A percentile compares a stretch with the other conserved stretches of the same genome.
Evolutionary conservation across 495 filamentous ascomycete species (phyloP).

Genomic region (Cudoniella acicularis): DNA sequence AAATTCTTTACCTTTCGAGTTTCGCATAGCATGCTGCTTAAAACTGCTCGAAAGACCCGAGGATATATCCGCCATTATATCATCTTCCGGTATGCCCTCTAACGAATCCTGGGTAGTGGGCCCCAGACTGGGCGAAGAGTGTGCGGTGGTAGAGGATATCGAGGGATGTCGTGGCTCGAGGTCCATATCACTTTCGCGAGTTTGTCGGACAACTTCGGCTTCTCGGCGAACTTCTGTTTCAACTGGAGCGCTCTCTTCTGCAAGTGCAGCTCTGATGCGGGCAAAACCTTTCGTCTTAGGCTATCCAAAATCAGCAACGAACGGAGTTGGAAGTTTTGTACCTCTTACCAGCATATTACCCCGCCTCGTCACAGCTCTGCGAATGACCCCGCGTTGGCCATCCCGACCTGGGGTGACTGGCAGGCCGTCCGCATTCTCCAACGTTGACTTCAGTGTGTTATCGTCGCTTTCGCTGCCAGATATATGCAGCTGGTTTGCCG

Average conservation of each 20-base stretch:
- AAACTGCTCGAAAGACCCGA: slow-evolving; percentile 57
- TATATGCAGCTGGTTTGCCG: slow-evolving; percentile 80
- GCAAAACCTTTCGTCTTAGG: slow-evolving; percentile 96
- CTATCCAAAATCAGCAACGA: slow-evolving; percentile 28
- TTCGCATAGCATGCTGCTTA: slow-evolving; percentile 64
- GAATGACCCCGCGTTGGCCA: slow-evolving; percentile 50
- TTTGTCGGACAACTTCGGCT: slow-evolving; percentile 90
- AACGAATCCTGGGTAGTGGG: slow-evolving; percentile 40
- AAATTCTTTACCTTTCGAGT: slow-evolving; percentile 68
- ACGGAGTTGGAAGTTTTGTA: background rate
- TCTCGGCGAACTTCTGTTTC: slow-evolving; percentile 88
- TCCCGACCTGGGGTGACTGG: slow-evolving; percentile 39
- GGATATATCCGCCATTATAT: slow-evolving; percentile 53
- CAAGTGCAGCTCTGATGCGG: slow-evolving; percentile 81
- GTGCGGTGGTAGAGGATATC: slow-evolving; percentile 42
- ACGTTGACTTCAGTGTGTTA: slow-evolving; percentile 45
- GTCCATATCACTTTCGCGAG: slow-evolving; percentile 68
- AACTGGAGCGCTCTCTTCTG: slow-evolving; percentile 81
- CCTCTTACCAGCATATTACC: slow-evolving; percentile 78
- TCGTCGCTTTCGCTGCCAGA: slow-evolving; percentile 82
- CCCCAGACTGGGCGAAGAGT: slow-evolving; percentile 45
- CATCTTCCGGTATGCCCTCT: slow-evolving; percentile 57
- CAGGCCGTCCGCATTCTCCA: slow-evolving; percentile 43
- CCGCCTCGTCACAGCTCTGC: slow-evolving; percentile 74
- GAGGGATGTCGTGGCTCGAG: slow-evolving; percentile 31